Base-by-base conservation (phyloP, 2,329 filamentous ascomycete genomes). In the Dryadomyces sulphureus region DNA sequence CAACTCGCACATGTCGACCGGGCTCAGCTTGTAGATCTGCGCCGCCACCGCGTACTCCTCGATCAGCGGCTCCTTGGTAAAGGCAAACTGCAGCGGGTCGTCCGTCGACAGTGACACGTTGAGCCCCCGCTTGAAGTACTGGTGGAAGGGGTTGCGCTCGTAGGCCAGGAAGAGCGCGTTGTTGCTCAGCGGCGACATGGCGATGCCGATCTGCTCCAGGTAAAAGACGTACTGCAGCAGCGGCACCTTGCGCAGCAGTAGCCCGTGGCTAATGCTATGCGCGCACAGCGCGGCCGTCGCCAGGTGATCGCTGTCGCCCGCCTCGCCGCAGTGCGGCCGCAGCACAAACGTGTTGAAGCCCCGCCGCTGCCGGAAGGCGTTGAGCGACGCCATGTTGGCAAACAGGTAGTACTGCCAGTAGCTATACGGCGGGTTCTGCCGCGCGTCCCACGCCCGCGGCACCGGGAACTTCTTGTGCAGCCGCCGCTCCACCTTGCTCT, bases 321-420 rank as follows among this genome's bases (percentile, higher is more conserved):
- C 92, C 63, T 98, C 92, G 57, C 92, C 92, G 57, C 89, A 96
- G 63, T 98, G 92, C 9, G 92, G 92, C 35, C 92, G 79, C 44
- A 98, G 70, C 17, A 93, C 72, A 60, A 98, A 93, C 0, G 92
- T 98, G 62, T 94, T 98, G 72, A 96, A 95, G 1, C 89, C 89
- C 43, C 90, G 81, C 58, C 82, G 80, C 59, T 87, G 90, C 38
- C 92, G 79, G 83, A 85, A 95, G 48, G 82, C 76, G 59, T 98
- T 98, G 55, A 98, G 72, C 9, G 89, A 94, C 1, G 83, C 75
- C 62, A 95, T 87, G 62, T 98, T 98, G 52, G 92, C 81, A 58
- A 92, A 96, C 45, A 96, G 72, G 59, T 94, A 94, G 65, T 98
- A 98, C 59, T 96, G 84, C 92, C 92, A 98, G 65, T 98, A 98